phyloP scores from a whole-genome alignment of 768 basidiomycete species.

The Tylopilus sp. region DNA sequence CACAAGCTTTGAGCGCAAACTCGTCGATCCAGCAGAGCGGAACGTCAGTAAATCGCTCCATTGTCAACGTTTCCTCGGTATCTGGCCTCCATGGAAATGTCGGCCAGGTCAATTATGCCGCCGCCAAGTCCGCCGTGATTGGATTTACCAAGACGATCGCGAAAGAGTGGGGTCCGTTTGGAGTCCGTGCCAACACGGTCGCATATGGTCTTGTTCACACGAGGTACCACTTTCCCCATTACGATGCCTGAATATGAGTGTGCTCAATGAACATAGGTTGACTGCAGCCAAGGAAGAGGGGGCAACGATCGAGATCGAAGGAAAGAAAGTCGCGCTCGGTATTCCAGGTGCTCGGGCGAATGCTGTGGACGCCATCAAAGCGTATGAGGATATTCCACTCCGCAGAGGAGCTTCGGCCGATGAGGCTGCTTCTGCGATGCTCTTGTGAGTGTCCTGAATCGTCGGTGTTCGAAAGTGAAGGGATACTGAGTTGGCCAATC shows the following conservation, averaged over 20 bases:
- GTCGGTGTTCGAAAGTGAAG: background rate
- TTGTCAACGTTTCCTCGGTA: constrained; percentile 80
- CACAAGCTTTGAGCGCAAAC: no score
- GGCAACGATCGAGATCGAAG: constrained; percentile 70
- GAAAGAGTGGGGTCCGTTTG: constrained; percentile 85
- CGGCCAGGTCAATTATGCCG: constrained; percentile 80
- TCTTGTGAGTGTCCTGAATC: constrained; percentile 57
- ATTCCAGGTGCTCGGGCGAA: constrained; percentile 57
- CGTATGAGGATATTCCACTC: constrained; percentile 57
- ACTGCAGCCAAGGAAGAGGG: constrained; percentile 80
- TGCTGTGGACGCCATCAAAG: constrained; percentile 36
- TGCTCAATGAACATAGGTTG: constrained; percentile 42
- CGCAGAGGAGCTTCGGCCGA: constrained; percentile 64
- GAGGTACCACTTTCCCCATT: constrained; percentile 40
- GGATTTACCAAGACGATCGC: constrained; percentile 84
- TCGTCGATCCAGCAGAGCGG: constrained; percentile 37
- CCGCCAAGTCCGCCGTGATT: constrained; percentile 73
- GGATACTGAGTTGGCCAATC: constrained; percentile 8
- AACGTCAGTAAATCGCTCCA: constrained; percentile 63
- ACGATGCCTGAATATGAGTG: background rate
- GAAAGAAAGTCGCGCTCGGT: constrained; percentile 81
- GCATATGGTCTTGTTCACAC: constrained; percentile 80
- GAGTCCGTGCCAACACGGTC: constrained; percentile 78
- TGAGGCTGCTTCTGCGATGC: constrained; percentile 70
- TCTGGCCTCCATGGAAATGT: constrained; percentile 86